These are phyloP conservation scores for Aspergillus campestris DNA, from an alignment of 495 filamentous ascomycete species.

Conservation along the genomic window DNA sequence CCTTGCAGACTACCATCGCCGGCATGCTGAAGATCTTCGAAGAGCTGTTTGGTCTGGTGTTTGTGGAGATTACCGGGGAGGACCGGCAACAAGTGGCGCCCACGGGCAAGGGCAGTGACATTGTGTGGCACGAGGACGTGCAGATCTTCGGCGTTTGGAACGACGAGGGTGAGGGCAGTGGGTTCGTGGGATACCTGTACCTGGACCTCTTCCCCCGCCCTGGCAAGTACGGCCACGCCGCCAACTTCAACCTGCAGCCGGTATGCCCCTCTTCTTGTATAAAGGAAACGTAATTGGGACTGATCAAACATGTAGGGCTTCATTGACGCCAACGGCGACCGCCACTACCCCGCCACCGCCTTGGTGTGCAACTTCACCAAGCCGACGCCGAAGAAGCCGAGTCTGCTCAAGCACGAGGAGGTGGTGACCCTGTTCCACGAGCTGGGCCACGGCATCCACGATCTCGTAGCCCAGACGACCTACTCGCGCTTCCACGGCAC, in stretches of 20 bases:
- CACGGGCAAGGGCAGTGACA: constrained; percentile 52
- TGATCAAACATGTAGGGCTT: constrained; percentile 36
- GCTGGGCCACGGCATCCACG: constrained; percentile 67
- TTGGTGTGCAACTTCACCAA: constrained; percentile 68
- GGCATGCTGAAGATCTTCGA: constrained; percentile 96
- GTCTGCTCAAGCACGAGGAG: constrained; percentile 62
- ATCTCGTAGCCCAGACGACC: constrained; percentile 54
- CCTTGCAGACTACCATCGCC: constrained; percentile 68
- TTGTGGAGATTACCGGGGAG: constrained; percentile 66
- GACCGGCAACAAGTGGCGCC: constrained; percentile 48
- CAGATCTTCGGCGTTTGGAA: constrained; percentile 66
- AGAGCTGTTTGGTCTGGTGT: constrained; percentile 81
- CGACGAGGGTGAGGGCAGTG: constrained; percentile 52
- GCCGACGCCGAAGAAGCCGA: constrained; percentile 60
- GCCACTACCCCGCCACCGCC: constrained; percentile 60
- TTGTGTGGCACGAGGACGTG: constrained; percentile 66
- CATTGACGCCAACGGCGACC: constrained; percentile 46
- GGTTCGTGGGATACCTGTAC: constrained; percentile 67
- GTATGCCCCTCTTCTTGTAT: constrained; percentile 19
- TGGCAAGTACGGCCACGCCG: constrained; percentile 63
- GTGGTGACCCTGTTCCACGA: constrained; percentile 69
- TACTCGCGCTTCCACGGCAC: constrained; percentile 70
- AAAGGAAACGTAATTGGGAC: background rate
- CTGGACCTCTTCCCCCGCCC: constrained; percentile 58
- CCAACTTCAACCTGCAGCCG: constrained; percentile 73